Percentiles rank a stretch among this genome's conserved stretches.
Conservation (phyloP, 495 filamentous ascomycete genomes). For the Penicillium alfredii region DNA sequence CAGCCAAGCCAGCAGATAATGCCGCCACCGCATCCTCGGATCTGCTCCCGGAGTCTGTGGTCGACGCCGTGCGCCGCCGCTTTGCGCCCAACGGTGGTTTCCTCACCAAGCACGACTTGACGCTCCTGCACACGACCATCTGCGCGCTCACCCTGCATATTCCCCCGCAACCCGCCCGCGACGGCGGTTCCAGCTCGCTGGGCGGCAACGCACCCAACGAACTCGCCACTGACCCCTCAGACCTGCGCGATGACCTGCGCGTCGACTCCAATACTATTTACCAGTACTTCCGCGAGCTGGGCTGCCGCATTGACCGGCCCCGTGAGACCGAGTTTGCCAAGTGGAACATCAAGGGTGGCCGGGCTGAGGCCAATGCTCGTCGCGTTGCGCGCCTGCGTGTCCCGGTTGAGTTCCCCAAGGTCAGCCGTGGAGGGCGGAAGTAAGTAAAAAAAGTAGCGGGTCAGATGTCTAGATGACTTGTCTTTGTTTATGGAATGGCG, state of each 20-base stretch:
- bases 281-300: conserved; percentile 76
- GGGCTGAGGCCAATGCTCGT: conserved; percentile 54
- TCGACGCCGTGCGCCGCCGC: conserved; percentile 61
- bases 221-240: conserved; percentile 67
- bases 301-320: conserved; percentile 49
- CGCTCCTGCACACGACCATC: conserved; percentile 61
- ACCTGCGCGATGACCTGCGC: conserved; percentile 72
- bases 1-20: conserved; percentile 6
- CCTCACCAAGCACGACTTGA: conserved; percentile 57
- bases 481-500: too few relatives aligned
- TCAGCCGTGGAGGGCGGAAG: conserved; percentile 35
- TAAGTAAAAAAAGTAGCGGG: too few relatives aligned
- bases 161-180: conserved; percentile 33
- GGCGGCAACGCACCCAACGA: conserved; percentile 61
- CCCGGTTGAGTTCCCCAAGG: conserved; percentile 78
- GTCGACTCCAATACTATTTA: conserved; percentile 56
- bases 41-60: conserved; percentile 51
- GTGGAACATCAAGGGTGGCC: conserved; percentile 46
- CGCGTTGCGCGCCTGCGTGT: conserved; percentile 64
- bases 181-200: conserved; percentile 40
- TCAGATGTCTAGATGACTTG: too few relatives aligned
- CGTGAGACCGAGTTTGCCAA: conserved; percentile 39
- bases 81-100: conserved; percentile 55
- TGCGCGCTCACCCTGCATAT: conserved; percentile 57
- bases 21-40: conserved; percentile 8